Evolutionary conservation across 495 filamentous ascomycete species (phyloP), one percentile per base, ranked within the genome.

Genomic region (Aspergillus leporis): DNA sequence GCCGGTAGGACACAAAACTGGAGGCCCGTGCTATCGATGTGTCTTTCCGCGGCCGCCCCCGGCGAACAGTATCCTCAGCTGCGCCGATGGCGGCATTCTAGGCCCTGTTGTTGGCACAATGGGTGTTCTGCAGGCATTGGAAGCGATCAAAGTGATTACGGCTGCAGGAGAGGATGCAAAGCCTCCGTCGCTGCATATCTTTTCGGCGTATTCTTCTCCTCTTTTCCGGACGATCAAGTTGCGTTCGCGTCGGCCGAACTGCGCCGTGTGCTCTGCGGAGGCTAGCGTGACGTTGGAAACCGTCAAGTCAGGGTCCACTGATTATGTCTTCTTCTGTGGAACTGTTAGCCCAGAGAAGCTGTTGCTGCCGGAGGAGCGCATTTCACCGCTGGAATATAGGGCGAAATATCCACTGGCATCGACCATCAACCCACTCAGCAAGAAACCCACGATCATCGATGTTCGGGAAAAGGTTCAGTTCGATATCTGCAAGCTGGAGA

Each of bases 101-200:
- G 94, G 94, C 0, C 90, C 94, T 0, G 93, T 97, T 0, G 94
- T 98, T 0, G 94, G 94, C 1, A 83, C 89, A 10, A 97, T 98
- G 93, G 94, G 94, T 5, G 87, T 96, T 3, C 73, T 96, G 41
- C 92, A 97, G 74, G 94, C 94, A 0, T 76, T 93, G 32, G 92
- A 97, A 72, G 85, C 92, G 7, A 88, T 98, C 66, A 96, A 96
- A 66, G 68, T 97, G 4, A 77, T 98, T 19, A 78, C 81, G 0
- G 66, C 74, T 31, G 67, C 60, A 0, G 34, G 53, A 0, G 40
- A 57, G 10, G 54, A 60, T 14, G 55, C 31, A 23, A 53, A 60
- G 73, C 65, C 72, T 9, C 75, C 74, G 1, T 64, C 69, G 3
- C 70, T 96, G 38, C 84, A 89, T 38, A 75, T 95, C 0, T 92